phyloP scores from a whole-genome alignment of 371 early-diverging fungal genomes.

The Sporodiniella umbellata region DNA sequence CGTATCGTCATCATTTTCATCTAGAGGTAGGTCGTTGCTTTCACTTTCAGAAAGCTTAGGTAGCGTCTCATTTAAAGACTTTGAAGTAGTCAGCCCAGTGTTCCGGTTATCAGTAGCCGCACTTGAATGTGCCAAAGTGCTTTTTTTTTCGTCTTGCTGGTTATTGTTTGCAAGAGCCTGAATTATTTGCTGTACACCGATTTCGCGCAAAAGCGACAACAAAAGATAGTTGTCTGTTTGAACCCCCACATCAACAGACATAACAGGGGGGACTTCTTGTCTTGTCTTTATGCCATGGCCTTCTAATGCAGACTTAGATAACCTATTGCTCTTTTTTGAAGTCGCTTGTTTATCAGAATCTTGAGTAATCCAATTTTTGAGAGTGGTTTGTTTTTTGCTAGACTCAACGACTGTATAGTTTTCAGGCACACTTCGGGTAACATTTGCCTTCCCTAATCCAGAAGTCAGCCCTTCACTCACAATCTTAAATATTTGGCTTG shows the following conservation, averaged over 20 bases:
- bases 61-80: too few species aligned
- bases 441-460: not conserved
- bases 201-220: not conserved
- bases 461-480: not conserved
- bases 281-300: not conserved
- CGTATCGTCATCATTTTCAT: too few species aligned
- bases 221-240: slow-evolving; percentile 1
- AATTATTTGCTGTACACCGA: not conserved
- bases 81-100: too few species aligned
- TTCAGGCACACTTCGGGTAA: not conserved
- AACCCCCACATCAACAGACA: not conserved
- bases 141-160: not conserved
- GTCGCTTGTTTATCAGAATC: not conserved
- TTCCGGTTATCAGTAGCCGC: too few species aligned
- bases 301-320: not conserved
- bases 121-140: too few species aligned
- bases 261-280: not conserved
- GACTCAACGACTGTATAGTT: not conserved
- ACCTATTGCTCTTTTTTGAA: not conserved
- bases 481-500: not conserved
- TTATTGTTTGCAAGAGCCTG: not conserved
- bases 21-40: too few species aligned
- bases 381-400: not conserved
- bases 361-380: not conserved
- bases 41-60: too few species aligned